Conservation (phyloP, 352 stramenopile genomes). For the Elongisporangium senticosum region DNA sequence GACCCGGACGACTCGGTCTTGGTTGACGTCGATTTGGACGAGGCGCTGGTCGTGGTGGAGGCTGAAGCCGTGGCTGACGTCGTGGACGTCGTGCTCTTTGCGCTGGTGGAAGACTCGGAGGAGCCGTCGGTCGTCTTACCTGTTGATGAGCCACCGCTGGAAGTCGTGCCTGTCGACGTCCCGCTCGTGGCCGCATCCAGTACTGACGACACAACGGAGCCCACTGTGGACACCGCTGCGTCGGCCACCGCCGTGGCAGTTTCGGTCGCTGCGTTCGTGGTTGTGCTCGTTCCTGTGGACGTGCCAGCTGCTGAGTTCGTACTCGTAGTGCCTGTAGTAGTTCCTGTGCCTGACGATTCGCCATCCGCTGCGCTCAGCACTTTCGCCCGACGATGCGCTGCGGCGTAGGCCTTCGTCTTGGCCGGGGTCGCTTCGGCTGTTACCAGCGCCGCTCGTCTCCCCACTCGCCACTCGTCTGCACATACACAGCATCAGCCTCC, state of each 20-base stretch:
- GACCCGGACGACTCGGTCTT: background rate
- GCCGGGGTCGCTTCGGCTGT: background rate
- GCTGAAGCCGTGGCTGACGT: background rate
- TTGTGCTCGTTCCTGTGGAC: background rate
- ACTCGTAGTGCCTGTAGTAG: background rate
- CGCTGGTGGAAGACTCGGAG: background rate
- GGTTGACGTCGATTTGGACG: background rate
- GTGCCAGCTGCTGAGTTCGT: too few relatives aligned
- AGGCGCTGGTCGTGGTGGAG: background rate
- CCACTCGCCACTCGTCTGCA: background rate
- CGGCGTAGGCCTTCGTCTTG: background rate
- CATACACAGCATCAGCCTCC: background rate
- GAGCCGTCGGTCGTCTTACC: background rate
- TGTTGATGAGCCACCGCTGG: background rate
- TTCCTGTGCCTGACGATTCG: background rate
- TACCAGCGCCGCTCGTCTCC: background rate
- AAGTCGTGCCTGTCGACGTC: slow-evolving; percentile 4
- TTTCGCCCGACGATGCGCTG: background rate
- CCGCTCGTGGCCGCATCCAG: slow-evolving; percentile 3
- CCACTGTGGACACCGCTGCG: slow-evolving; percentile 8
- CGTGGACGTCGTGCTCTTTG: background rate
- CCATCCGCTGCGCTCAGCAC: background rate
- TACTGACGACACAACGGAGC: background rate
- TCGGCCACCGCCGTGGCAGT: slow-evolving; percentile 4
- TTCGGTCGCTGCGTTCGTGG: background rate